Conservation (phyloP, 805 yeast species). For the Wickerhamiella shivajii region DNA sequence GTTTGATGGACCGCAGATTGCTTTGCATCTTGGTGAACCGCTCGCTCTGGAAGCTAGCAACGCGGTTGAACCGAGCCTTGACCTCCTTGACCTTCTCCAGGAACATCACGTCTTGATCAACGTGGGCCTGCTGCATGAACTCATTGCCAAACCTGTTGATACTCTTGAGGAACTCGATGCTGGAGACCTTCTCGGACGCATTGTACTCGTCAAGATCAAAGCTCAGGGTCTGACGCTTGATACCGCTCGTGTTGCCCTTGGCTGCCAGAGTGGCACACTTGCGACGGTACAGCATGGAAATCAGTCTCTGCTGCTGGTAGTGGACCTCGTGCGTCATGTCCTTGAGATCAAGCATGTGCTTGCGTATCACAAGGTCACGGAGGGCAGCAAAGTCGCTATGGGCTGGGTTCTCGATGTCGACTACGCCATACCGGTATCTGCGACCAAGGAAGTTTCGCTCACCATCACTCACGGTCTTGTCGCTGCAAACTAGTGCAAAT, state of each 20-base stretch:
- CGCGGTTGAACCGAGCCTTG: constrained; percentile 2
- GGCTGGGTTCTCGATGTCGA: constrained; percentile 71
- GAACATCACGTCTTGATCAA: constrained; percentile 11
- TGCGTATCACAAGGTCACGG: constrained; percentile 63
- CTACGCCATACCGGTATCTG: constrained; percentile 82
- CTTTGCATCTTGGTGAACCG: constrained; percentile 3
- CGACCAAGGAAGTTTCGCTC: constrained; percentile 64
- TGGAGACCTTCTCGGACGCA: constrained; percentile 1
- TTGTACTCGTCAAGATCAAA: too few relatives aligned
- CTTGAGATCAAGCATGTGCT: constrained; percentile 70
- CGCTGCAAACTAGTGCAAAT: constrained; percentile 47
- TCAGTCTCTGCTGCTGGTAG: constrained; percentile 55
- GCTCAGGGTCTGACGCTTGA: not conserved
- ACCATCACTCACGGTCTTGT: constrained; percentile 44
- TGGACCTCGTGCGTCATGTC: constrained; percentile 68
- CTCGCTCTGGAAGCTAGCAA: constrained; percentile 4
- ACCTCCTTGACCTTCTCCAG: constrained; percentile 11
- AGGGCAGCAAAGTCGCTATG: constrained; percentile 78
- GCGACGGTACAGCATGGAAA: constrained; percentile 18
- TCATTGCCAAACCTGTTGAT: constrained; percentile 9
- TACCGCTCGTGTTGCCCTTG: too few relatives aligned
- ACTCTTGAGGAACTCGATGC: constrained; percentile 11
- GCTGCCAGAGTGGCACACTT: too few relatives aligned
- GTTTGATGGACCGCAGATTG: not conserved
- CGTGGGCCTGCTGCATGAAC: constrained; percentile 9